phyloP scores from a whole-genome alignment of 2,329 filamentous ascomycete species.

The Penicillium brevicompactum region DNA sequence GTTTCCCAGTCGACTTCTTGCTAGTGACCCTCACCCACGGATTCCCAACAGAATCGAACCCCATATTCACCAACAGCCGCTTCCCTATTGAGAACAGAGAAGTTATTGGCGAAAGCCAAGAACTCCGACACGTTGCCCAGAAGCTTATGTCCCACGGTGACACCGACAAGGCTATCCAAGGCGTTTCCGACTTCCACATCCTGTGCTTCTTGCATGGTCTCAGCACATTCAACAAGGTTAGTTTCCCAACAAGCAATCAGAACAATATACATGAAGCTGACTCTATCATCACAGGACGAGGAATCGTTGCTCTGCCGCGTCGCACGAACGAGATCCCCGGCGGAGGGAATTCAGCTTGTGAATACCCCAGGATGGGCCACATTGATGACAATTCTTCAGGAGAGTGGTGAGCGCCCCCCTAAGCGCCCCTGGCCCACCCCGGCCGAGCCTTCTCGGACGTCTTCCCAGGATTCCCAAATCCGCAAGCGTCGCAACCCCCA shows the following conservation, averaged over 20 bases:
- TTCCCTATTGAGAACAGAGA: constrained; percentile 95
- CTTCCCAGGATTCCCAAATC: constrained; percentile 31
- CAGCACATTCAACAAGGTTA: constrained; percentile 81
- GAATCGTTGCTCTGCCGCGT: constrained; percentile 82
- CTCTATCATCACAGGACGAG: constrained; percentile 68
- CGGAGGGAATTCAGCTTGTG: constrained; percentile 79
- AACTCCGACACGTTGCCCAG: constrained; percentile 68
- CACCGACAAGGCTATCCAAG: constrained; percentile 62
- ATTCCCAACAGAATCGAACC: constrained; percentile 79
- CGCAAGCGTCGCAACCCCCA: constrained; percentile 30
- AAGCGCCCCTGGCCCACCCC: constrained; percentile 61
- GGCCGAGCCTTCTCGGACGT: constrained; percentile 38
- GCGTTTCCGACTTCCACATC: constrained; percentile 90
- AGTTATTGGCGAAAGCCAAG: constrained; percentile 81
- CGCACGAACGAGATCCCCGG: constrained; percentile 76
- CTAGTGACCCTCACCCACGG: constrained; percentile 95
- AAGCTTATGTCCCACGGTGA: constrained; percentile 69
- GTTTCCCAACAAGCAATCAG: constrained; percentile 23
- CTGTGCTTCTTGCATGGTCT: constrained; percentile 83
- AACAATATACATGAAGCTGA: constrained; percentile 17
- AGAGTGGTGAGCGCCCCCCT: constrained; percentile 93
- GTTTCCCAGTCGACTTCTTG: constrained; percentile 95
- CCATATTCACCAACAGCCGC: constrained; percentile 68
- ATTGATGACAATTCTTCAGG: constrained; percentile 87
- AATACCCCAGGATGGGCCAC: constrained; percentile 92